Evolutionary conservation across 495 filamentous ascomycete species (phyloP), one percentile per base, ranked within the genome.

Genomic region (Penicillium alfredii): DNA sequence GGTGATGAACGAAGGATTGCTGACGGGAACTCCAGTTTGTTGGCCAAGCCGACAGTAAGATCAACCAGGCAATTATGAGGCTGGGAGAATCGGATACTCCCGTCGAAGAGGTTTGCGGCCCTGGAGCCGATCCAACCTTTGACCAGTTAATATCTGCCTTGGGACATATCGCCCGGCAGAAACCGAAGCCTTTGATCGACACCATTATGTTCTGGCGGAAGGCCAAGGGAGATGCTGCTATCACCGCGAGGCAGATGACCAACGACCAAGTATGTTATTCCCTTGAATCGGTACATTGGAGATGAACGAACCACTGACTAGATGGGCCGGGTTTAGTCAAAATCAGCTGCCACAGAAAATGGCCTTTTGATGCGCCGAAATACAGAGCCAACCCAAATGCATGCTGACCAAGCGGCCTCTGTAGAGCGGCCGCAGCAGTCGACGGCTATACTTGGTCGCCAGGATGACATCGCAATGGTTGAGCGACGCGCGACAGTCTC

Each of bases 131-230:
- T 55, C 72, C 81, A 4, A 77, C 75, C n/a, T 96, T 99, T 52
- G 92, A 99, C 63, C 92, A 95, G 58, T 76, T 95, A 47, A 89
- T 99, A 30, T 81, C 82, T 4, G 90, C 93, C 11, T 69, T 97
- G 30, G 92, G 92, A 15, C 87, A 90, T 58, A 94, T 99, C 52
- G 86, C 88, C 35, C 82, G 87, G 20, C 81, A 84, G 49, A 94
- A 96, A 48, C 93, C 92, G 4, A 95, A 89, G 49, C 84, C 86
- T n/a, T 60, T 98, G 35, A 94, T 98, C 47, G 90, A 97, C 60
- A 86, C 86, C 7, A 83, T 97, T 44, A 97, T 98, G 87, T 77
- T 88, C 13, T 98, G 92, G 92, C 77, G 93, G 25, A 95, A 95
- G 58, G 80, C 75, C 25, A 95, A 94, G 63, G 90, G 88, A 47